Base-by-base conservation (phyloP, 176 grass and related monocot species). In the Saccharum spontaneum region DNA sequence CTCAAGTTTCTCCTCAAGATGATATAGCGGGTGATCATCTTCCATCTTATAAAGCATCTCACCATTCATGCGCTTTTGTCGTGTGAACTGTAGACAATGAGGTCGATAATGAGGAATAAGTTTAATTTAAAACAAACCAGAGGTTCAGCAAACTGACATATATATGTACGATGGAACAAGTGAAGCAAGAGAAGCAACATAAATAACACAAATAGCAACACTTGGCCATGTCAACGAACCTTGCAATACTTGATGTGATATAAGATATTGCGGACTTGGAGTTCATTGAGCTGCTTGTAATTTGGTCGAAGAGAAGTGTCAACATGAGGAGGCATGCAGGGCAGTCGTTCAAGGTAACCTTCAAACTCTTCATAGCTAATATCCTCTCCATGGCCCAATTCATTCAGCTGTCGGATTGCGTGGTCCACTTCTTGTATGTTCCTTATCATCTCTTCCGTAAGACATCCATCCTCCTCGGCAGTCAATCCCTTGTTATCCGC, bases 191-290 rank as follows among this genome's bases (percentile, higher is more conserved):
- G n/a, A 60, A 23, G 10, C 26, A 23, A 63, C 7, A 63, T 13
- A 63, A 28, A 11, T 28, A 28, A 63, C 11, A 63, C 3, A 14
- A 28, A 63, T 63, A 45, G 18, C 4, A 79, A 66, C 28, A 24
- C 28, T 14, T 67, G 18, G 20, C 8, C 10, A 67, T 69, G 30
- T 50, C 7, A 52, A 2, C 12, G 12, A 84, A 84, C 73, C 73
- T 77, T 39, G 71, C 2, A 31, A 59, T 68, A 85, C 41, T 67
- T 70, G 74, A 78, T 44, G 36, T 65, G 74, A 41, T 33, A 85
- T 14, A 69, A 5, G 4, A 26, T 24, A 45, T 70, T 16, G 45
- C 0, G 74, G 7, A 2, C 3, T 3, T 34, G 63, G 20, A 44
- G 73, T 17, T 7, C 4, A 4, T 67, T 44, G 3, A 85, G 4